Evolutionary conservation across 2,329 filamentous ascomycete species (phyloP).

Genomic region (Colletotrichum sp.): DNA sequence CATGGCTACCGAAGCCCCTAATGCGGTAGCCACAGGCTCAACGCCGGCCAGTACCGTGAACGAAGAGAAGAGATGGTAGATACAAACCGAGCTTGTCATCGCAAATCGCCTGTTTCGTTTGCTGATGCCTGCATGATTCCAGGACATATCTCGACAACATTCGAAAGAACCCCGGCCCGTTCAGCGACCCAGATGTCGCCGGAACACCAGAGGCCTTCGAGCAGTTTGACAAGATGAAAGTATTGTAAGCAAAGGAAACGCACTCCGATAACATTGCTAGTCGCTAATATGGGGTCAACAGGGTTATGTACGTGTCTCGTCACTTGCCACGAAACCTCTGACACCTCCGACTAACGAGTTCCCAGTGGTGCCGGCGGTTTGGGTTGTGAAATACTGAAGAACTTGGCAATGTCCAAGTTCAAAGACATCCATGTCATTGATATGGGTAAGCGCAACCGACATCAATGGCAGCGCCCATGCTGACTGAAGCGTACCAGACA

Average conservation of each 20-base stretch:
- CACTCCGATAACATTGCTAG: not conserved
- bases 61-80: constrained; percentile 20
- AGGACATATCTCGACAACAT: constrained; percentile 88
- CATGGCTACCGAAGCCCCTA: constrained; percentile 1
- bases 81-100: not conserved
- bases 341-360: constrained; percentile 20
- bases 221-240: constrained; percentile 72
- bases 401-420: constrained; percentile 93
- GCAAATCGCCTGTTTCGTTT: not conserved
- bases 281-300: constrained; percentile 33
- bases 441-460: constrained; percentile 72
- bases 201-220: constrained; percentile 57
- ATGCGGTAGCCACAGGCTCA: not conserved
- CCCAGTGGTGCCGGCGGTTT: constrained; percentile 87
- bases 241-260: constrained; percentile 62
- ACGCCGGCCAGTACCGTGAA: not conserved
- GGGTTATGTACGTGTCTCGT: constrained; percentile 53
- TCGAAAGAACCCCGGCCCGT: constrained; percentile 78
- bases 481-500: constrained; percentile 62
- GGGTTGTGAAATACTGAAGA: constrained; percentile 96
- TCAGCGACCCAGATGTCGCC: constrained; percentile 68
- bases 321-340: constrained; percentile 8
- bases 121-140: constrained; percentile 7
- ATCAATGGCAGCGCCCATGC: not conserved
- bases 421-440: constrained; percentile 98